Base-by-base conservation (phyloP, 1,284 basidiomycete genomes). In the Puccinia hordei region DNA sequence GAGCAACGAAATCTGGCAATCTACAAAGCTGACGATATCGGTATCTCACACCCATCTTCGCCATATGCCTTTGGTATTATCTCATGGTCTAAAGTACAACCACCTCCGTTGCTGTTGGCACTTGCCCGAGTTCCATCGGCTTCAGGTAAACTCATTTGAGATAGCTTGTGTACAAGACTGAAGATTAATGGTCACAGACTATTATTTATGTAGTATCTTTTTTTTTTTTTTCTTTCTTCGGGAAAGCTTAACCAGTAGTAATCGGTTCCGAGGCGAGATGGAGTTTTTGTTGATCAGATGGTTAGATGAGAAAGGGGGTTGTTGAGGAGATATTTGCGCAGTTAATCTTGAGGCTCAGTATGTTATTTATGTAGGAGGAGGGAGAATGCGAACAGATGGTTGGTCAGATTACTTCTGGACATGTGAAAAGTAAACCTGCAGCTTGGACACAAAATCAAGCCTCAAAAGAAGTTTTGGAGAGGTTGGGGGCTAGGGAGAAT, bases 121-220 rank as follows among this genome's bases (percentile, higher is more conserved):
- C 63, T 66, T 41, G 63, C 63, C 38, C 63, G 63, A 6, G 27
- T 24, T 46, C 41, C 63, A 66, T 46, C 63, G 27, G 63, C 63
- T 33, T 66, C 38, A 41, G 41, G 63, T 46, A 66, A 66, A 66
- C 63, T 66, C 63, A 66, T 66, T 66, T 66, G 63, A 66, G 63
- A 66, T 41, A 35, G 63, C 63, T 41, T 27, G 35, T 41, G 4
- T 6, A 17, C 63, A 66, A 66, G 41, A 46, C 38, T 41, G 41
- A 41, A 41, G 63, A 66, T 66, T 41, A n/a, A 46, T 66, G 35
- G 63, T 44, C 35, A 66, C 63, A 66, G 63, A 66, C 19, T 66
- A 41, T 41, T 66, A 27, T 66, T 66, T 41, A 46, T 66, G 63
- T 19, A 17, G 35, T 66, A 46, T 1, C 27, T 66, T 66, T 8